Evolutionary conservation across 2,329 filamentous ascomycete species (phyloP).

Genomic region (Torrubiella hemipterigena): DNA sequence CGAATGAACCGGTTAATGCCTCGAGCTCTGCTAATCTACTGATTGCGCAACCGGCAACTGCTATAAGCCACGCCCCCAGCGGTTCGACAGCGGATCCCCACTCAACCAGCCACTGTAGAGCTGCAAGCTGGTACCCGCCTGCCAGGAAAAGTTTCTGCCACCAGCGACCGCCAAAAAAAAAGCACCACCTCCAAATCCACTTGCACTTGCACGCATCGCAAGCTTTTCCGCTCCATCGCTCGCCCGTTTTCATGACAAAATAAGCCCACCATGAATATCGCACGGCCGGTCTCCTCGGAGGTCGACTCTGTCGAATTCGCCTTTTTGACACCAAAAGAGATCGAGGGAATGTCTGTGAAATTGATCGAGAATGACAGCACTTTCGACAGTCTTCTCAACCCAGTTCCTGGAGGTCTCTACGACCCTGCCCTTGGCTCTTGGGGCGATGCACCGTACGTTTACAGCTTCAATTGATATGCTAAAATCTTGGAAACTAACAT

Average conservation of each 20-base stretch:
- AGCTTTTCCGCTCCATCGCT: constrained; percentile 5
- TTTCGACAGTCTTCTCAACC: constrained; percentile 86
- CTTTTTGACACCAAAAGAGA: constrained; percentile 71
- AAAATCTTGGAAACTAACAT: too few species aligned
- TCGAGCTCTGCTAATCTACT: too few species aligned
- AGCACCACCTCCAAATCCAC: neutral
- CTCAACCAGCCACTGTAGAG: too few species aligned
- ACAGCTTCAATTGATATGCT: neutral
- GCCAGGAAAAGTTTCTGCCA: constrained; percentile 14
- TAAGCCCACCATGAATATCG: constrained; percentile 48
- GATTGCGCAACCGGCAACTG: too few species aligned
- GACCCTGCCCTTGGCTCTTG: constrained; percentile 86
- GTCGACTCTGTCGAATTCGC: constrained; percentile 84
- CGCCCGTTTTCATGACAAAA: constrained; percentile 4
- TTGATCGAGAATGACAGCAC: constrained; percentile 86
- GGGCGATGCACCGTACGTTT: constrained; percentile 62
- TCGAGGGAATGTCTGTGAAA: constrained; percentile 83
- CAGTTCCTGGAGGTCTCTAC: constrained; percentile 82
- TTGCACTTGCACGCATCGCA: constrained; percentile 9
- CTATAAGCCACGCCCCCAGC: too few species aligned
- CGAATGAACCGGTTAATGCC: too few species aligned
- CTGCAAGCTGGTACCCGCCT: too few species aligned
- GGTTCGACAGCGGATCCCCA: too few species aligned
- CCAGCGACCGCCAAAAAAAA: constrained; percentile 11
- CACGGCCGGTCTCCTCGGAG: constrained; percentile 71